phyloP scores from a whole-genome alignment of 2,329 filamentous ascomycete genomes.

The Colletotrichum sp. region DNA sequence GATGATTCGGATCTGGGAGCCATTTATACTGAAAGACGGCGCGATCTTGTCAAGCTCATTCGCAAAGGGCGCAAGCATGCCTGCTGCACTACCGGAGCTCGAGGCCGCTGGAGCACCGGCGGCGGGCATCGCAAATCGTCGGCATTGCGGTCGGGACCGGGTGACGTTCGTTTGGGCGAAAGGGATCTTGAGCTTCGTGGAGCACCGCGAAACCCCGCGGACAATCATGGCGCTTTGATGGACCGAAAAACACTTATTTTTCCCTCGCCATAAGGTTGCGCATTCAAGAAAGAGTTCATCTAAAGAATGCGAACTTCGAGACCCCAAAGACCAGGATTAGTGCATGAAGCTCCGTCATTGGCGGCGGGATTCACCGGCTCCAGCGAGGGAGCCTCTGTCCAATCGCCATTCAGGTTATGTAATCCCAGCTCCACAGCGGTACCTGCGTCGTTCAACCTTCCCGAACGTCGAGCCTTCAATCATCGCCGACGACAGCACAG shows the following conservation, averaged over 20 bases:
- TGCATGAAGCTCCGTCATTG: conserved; percentile 23
- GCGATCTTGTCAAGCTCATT: conserved; percentile 85
- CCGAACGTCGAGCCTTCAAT: conserved; percentile 18
- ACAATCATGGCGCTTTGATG: conserved; percentile 34
- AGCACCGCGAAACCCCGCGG: conserved; percentile 34
- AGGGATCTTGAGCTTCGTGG: conserved; percentile 25
- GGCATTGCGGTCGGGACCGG: conserved; percentile 17
- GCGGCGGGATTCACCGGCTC: conserved; percentile 12
- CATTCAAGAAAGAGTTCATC: background rate
- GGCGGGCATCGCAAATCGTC: conserved; percentile 19
- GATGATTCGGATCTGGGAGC: conserved; percentile 81
- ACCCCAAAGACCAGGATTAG: background rate
- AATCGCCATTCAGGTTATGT: conserved; percentile 14
- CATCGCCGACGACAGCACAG: conserved; percentile 9
- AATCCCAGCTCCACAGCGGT: conserved; percentile 1
- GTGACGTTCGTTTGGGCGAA: conserved; percentile 6
- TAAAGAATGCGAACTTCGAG: conserved; percentile 1
- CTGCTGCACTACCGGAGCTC: conserved; percentile 35
- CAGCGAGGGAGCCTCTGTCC: background rate
- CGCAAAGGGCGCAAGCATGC: conserved; percentile 59
- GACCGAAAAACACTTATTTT: background rate
- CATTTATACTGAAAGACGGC: conserved; percentile 86
- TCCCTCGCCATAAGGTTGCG: background rate
- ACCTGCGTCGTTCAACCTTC: conserved; percentile 15
- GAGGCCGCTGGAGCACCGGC: conserved; percentile 14